phyloP scores from a whole-genome alignment of 768 basidiomycete species.

The Pisolithus sp. region DNA sequence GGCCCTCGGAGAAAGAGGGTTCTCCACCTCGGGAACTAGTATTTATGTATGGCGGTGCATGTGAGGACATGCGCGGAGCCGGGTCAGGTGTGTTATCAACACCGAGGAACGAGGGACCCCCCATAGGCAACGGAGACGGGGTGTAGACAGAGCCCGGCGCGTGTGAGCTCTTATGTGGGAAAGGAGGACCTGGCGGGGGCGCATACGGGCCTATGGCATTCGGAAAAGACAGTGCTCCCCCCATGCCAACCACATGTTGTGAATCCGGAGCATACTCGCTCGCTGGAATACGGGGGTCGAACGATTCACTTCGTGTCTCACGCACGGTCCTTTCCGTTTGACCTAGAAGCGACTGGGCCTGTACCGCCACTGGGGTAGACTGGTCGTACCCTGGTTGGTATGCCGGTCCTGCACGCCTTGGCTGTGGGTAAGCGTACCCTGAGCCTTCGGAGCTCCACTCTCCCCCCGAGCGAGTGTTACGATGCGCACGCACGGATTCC shows the following conservation, averaged over 20 bases:
- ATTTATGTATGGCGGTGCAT: slow-evolving; percentile 11
- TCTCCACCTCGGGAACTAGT: slow-evolving; percentile 6
- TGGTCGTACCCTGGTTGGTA: slow-evolving; percentile 38
- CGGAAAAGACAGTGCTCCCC: background rate
- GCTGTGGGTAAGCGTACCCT: slow-evolving; percentile 43
- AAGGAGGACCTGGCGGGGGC: slow-evolving; percentile 5
- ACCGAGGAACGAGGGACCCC: background rate
- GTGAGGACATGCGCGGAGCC: slow-evolving; percentile 21
- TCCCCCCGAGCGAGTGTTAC: slow-evolving; percentile 62
- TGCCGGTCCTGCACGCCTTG: slow-evolving; percentile 47
- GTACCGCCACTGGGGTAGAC: slow-evolving; percentile 41
- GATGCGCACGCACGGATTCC: slow-evolving; percentile 61
- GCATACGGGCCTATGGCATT: slow-evolving; percentile 3
- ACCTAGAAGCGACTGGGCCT: slow-evolving; percentile 36
- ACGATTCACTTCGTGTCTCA: background rate
- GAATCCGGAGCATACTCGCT: background rate
- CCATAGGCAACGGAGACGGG: background rate
- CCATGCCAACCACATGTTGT: background rate
- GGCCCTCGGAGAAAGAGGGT: slow-evolving; percentile 4
- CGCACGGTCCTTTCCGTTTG: slow-evolving; percentile 11
- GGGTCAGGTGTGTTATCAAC: background rate
- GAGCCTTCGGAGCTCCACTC: slow-evolving; percentile 38
- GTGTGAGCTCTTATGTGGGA: slow-evolving; percentile 8
- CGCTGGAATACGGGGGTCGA: background rate
- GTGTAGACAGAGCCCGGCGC: slow-evolving; percentile 11